A percentile compares a stretch with the other conserved stretches of the same genome.
These are phyloP conservation scores for Scenedesmus sp. DNA, from an alignment of 163 green algal species.

Conservation along the genomic window DNA sequence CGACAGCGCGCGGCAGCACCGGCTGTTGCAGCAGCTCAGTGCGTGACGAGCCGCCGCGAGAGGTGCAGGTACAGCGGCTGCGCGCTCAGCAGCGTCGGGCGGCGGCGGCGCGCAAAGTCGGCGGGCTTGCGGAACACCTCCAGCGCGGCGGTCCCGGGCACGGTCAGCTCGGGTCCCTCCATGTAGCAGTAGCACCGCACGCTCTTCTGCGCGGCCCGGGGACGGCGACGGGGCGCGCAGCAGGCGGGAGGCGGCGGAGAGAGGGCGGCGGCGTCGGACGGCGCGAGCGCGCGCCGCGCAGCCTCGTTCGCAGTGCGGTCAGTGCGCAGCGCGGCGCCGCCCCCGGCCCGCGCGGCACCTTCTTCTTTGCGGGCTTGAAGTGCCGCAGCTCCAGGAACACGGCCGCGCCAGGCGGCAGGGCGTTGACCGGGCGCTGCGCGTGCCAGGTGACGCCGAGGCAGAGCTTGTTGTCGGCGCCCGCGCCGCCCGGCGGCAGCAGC, in stretches of 20 bases:
- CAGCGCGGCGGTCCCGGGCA: neutral
- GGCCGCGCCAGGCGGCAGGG: conserved; percentile 51
- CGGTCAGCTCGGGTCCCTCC: neutral
- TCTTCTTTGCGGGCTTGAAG: conserved; percentile 78
- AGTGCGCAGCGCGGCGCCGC: neutral
- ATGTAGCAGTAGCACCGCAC: conserved; percentile 30
- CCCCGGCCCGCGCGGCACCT: too few species aligned
- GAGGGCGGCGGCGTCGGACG: neutral
- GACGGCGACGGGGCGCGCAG: neutral
- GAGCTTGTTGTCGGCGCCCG: conserved; percentile 21
- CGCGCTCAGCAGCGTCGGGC: conserved; percentile 63
- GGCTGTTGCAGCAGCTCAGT: conserved; percentile 6
- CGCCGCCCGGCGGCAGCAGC: neutral
- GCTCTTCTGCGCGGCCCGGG: conserved; percentile 13
- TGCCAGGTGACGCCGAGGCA: conserved; percentile 52
- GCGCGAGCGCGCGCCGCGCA: too few species aligned
- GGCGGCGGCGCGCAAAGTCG: conserved; percentile 59
- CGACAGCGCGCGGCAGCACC: conserved; percentile 1
- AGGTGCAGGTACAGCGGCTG: conserved; percentile 81
- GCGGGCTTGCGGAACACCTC: conserved; percentile 75
- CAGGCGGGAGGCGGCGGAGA: neutral
- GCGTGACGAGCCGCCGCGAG: conserved; percentile 45
- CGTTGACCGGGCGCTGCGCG: conserved; percentile 67
- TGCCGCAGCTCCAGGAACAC: conserved; percentile 82
- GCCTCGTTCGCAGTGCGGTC: neutral